Evolutionary conservation across 163 green algal species (phyloP), one percentile per base, ranked within the genome.

Genomic region (Chlamydomonas reinhardtii): DNA sequence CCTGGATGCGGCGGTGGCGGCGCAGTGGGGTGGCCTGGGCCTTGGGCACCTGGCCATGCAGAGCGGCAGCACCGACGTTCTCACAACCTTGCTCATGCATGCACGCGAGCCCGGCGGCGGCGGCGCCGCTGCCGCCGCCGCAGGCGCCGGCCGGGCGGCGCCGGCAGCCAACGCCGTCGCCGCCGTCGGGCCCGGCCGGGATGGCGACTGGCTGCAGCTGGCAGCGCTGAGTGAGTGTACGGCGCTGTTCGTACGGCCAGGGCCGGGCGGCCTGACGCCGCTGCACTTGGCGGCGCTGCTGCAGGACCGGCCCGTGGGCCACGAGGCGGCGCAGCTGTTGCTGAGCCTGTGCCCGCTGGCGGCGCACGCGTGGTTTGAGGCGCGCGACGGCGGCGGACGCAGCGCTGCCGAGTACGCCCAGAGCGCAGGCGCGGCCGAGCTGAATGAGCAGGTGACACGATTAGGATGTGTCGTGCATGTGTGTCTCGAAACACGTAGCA

Each of bases 391-490:
- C 17, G 76, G 39, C 29, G 65, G 76, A n/a, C 54, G 11, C 20
- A 84, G 43, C 43, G 64, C 76, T 2, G 76, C 76, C 64, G 64
- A 84, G 64, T 84, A 84, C n/a, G 62, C 76, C 27, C 39, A 69
- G 76, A 29, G 19, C 37, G 64, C 43, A 0, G 76, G 76, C 24
- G 22, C 29, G 8, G 65, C 24, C 17, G 64, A 84, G 43, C 76
- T 84, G 17, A 84, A 84, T 43, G 62, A 74, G 64, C 76, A 76
- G 76, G 76, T 84, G 43, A n/a, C n/a, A n/a, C n/a, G n/a, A n/a
- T n/a, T n/a, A 22, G 76, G 39, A 0, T 34, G 62, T 14, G 11
- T 48, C 5, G 39, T 48, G 39, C 39, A 8, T 48, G 39, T 48
- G 39, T 8, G 39, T 48, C 5, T 5, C 8, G 8, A 8, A 8